Percentiles rank a stretch among this genome's conserved stretches.
Evolutionary conservation across 805 yeast genomes (phyloP).

Genomic region (Blastobotrys peoriensis): DNA sequence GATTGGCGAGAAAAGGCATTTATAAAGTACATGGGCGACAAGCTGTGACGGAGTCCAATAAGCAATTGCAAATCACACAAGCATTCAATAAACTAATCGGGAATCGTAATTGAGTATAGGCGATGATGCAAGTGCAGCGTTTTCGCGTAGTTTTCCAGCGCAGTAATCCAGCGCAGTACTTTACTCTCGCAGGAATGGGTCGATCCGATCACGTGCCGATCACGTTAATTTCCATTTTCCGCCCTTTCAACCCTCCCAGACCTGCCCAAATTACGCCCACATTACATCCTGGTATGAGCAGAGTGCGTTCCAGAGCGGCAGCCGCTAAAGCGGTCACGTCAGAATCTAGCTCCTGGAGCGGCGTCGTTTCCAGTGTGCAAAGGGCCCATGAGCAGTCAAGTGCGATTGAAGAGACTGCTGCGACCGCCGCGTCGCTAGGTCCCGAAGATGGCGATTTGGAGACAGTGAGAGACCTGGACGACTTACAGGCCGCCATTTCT

Average conservation of each 20-base stretch:
- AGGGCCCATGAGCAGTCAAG: not conserved
- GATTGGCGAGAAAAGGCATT: constrained; percentile 32
- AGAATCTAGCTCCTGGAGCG: not conserved
- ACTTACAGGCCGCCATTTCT: not conserved
- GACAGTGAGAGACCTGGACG: constrained; percentile 1
- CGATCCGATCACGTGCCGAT: too few relatives aligned
- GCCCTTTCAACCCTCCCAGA: too few relatives aligned
- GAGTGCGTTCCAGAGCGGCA: constrained; percentile 1
- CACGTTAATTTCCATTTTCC: too few relatives aligned
- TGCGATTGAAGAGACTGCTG: not conserved
- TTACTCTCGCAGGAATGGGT: too few relatives aligned
- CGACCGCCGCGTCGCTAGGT: not conserved
- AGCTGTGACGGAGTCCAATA: constrained; percentile 15
- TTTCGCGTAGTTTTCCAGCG: too few relatives aligned
- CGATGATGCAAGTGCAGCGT: too few relatives aligned
- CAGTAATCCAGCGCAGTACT: too few relatives aligned
- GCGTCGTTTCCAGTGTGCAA: not conserved
- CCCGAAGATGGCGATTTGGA: not conserved
- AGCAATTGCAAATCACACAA: too few relatives aligned
- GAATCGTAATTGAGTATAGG: too few relatives aligned
- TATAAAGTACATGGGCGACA: constrained; percentile 26
- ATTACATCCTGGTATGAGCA: too few relatives aligned
- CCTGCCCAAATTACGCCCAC: too few relatives aligned
- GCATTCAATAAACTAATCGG: too few relatives aligned
- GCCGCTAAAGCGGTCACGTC: not conserved